Base-by-base conservation (phyloP, 371 early-diverging fungal species). In the Coemansia sp. region DNA sequence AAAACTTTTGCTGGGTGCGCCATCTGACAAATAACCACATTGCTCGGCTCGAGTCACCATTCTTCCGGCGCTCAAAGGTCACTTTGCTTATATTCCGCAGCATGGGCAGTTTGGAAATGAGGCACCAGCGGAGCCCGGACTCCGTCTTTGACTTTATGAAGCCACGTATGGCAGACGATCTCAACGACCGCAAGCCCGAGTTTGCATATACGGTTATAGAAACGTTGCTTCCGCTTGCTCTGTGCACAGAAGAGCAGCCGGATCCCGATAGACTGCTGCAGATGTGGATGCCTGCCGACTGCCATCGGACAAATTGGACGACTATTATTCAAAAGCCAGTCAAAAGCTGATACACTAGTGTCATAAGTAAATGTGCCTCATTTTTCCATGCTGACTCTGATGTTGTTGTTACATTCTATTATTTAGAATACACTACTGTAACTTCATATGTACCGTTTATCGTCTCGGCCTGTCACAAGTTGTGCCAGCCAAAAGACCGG, bases 1-100 rank as follows among this genome's bases (percentile, higher is more conserved):
- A 96, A 73, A 96, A 95, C 83, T 91, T 94, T 80, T 92, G 91
- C 72, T 96, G 96, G 95, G 90, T 95, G 71, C 93, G 93, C 67
- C 85, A 90, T 64, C 83, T 84, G 44, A 73, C 88, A 56, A 90
- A 94, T 79, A 94, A 96, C 73, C 85, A 86, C 60, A 92, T 94
- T 58, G 86, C 82, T n/a, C 73, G 81, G 44, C 82, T 85, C 39
- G 80, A 82, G 44, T 89, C 86, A 32, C 78, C 73, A 8, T 92
- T 90, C 71, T 94, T 95, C 66, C 84, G 88, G 70, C 89, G 89
- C 67, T 90, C 91, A 41, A 94, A 96, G 68, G 81, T 91, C 53
- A 92, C 90, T 29, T 83, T 92, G n/a, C 71, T 94, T 39, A 92
- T 96, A 40, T 94, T 96, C 80, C 85, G 95, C 79, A 90, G 89